Evolutionary conservation across 768 basidiomycete species (phyloP), one percentile per base, ranked within the genome.

Genomic region (Clitopilus passeckerianus): DNA sequence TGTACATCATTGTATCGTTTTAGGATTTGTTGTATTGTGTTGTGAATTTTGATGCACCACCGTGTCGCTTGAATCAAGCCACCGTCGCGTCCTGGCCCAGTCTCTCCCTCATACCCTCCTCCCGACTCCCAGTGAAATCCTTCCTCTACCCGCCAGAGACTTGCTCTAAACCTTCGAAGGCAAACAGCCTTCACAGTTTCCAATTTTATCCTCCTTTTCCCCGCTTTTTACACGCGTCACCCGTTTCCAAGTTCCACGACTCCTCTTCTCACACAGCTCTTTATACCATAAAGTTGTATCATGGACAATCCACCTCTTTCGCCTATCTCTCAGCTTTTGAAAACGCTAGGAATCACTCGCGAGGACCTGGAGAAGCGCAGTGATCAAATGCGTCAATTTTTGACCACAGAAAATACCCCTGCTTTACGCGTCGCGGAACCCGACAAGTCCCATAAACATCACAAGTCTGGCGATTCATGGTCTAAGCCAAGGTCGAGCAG

Each of bases 381-480:
- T 66, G 81, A 87, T 74, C 83, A 90, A 70, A 91, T 92, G 90
- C 86, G 89, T 56, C 84, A 85, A 65, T 91, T 90, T 75, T 78
- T 90, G 64, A 86, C 83, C 34, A 72, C 83, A 30, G 80, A 85
- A 67, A 75, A 75, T 66, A 68, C 74, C 56, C 69, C 70, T 58
- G 70, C 80, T 72, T 71, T 79, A 71, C 79, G 80, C 73, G 77
- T 76, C 67, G 62, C 75, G 64, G 73, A 73, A 59, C 70, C 69
- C 63, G 73, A 74, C 65, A 66, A 60, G 54, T 59, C 72, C 66
- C 66, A 68, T 61, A 68, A 68, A 61, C 59, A 74, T 64, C 72
- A 71, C 60, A 74, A 68, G 65, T 72, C 62, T 63, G 67, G 68
- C 57, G 77, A 74, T 64, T 68, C 67, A 56, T 72, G 64, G 63